Evolutionary conservation across 306 rosid species (phyloP).

Genomic region (Trifolium dubium): DNA sequence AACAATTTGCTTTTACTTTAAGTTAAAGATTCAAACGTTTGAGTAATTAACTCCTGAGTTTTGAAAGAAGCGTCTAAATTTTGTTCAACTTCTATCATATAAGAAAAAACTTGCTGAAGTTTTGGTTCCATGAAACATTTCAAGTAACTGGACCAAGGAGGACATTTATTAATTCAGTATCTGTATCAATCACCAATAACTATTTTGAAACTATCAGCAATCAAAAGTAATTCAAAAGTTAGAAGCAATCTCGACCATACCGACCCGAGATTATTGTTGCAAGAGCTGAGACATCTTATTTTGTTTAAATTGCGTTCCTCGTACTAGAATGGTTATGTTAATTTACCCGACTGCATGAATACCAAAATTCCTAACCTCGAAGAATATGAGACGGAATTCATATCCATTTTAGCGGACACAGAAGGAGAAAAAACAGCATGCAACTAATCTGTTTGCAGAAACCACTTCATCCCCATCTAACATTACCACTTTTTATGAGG

Average conservation of each 20-base stretch:
- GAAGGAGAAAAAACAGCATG: background rate
- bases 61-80: background rate
- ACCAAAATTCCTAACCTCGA: background rate
- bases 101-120: background rate
- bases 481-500: slow-evolving; percentile 9
- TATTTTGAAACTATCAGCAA: background rate
- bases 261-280: background rate
- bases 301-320: background rate
- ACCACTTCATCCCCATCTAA: background rate
- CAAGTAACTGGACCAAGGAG: background rate
- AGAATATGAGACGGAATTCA: background rate
- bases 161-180: background rate
- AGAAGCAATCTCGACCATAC: background rate
- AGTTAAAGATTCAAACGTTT: background rate
- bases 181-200: background rate
- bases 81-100: background rate
- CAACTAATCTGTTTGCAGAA: background rate
- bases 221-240: background rate
- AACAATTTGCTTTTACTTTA: background rate
- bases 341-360: background rate
- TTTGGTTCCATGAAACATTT: background rate
- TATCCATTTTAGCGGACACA: background rate
- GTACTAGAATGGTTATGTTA: background rate
- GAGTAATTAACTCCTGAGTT: background rate
- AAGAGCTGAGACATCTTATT: background rate